phyloP scores from a whole-genome alignment of 768 basidiomycete species.

The Amanita jacksonii region DNA sequence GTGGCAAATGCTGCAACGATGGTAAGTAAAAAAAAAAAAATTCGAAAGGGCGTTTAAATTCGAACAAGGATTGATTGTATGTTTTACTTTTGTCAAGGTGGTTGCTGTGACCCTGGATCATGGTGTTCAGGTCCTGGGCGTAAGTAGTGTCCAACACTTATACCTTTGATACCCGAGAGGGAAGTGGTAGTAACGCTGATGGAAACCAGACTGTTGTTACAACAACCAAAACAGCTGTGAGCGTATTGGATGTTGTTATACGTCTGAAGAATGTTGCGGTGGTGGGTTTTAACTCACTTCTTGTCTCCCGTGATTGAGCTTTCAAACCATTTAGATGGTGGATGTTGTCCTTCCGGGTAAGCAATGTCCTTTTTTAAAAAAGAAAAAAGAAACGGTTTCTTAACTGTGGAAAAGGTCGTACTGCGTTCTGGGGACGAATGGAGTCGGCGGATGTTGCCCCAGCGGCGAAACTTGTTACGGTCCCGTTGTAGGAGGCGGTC shows the following conservation, averaged over 20 bases:
- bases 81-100: not conserved
- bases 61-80: not conserved
- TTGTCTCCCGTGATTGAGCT: too few species aligned
- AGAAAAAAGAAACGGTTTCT: not conserved
- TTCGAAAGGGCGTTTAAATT: not conserved
- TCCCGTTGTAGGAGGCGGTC: not conserved
- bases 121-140: not conserved
- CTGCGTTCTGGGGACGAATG: not conserved
- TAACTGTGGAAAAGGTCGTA: not conserved
- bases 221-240: not conserved
- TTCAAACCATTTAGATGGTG: constrained; percentile 2
- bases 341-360: constrained; percentile 2
- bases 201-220: constrained; percentile 1
- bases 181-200: not conserved
- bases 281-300: not conserved
- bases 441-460: not conserved
- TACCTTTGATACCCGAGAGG: not conserved
- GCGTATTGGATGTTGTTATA: not conserved
- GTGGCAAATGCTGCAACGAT: constrained; percentile 1
- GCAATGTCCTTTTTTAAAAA: not conserved
- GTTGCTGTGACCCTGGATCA: not conserved
- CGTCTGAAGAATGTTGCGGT: not conserved
- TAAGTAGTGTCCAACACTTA: not conserved
- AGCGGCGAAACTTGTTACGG: constrained; percentile 4
- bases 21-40: not conserved